Evolutionary conservation across 306 rosid genomes (phyloP), one percentile per base, ranked within the genome.

Genomic region (Prosopis cineraria): DNA sequence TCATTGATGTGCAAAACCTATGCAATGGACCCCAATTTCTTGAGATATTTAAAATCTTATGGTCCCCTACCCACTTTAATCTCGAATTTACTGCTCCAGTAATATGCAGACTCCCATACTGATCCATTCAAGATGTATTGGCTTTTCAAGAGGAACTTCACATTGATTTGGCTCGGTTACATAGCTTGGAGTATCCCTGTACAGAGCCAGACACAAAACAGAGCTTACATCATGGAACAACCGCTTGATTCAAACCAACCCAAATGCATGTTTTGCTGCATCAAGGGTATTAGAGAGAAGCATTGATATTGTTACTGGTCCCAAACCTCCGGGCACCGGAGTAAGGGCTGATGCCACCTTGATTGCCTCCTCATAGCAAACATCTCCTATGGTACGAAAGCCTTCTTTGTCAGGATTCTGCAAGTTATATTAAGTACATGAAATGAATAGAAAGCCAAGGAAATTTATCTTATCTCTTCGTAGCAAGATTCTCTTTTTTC

Each of bases 281-380:
- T 84, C 88, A 34, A 86, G 87, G 37, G 70, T 82, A 76, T 88
- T 86, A 17, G 90, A 78, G 37, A 86, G 87, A 62, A 86, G 88
- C 85, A 84, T 84, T 40, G 90, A 75, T 69, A 80, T 72, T 67
- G 73, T 75, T 25, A 80, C 77, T 7, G 90, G 85, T 63, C 87
- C 88, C 2, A 86, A 31, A 6, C 92, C 90, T 74, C 90, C 90
- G 4, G 92, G 92, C 37, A 88, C 88, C 0, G 87, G 88, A 27
- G 92, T 82, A 31, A 86, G 70, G 64, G 90, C 88, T 14, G 88
- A 86, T 52, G 77, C 92, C 79, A 88, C 87, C 81, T 84, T 82
- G 11, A 86, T 67, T 64, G 92, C 92, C 75, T 88, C 90, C 67
- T 72, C 79, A 25, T 80, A 84, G 77, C 88, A 88, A 47, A 88